These are phyloP conservation scores for Gloeostereum incarnatum DNA, from an alignment of 768 basidiomycete species.

Conservation along the genomic window DNA sequence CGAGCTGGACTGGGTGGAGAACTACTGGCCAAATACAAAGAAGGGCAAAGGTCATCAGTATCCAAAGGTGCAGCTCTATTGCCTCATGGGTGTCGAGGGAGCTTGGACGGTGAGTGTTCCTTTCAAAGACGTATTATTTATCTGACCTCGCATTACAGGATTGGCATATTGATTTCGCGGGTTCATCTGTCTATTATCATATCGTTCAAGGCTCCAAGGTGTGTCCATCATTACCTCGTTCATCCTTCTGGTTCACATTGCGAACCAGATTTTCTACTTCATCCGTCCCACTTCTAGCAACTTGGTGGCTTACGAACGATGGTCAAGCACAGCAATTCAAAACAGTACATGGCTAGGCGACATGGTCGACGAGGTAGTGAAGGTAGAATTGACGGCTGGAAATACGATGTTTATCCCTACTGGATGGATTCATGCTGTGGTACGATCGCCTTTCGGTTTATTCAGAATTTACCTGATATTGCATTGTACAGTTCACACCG, in stretches of 20 bases:
- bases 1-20: conserved; percentile 96
- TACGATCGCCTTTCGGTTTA: conserved; percentile 24
- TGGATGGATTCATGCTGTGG: conserved; percentile 98
- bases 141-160: too few species aligned
- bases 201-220: conserved; percentile 83
- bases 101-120: conserved; percentile 82
- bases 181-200: conserved; percentile 96
- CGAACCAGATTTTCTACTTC: conserved; percentile 83
- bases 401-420: conserved; percentile 94
- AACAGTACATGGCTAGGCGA: conserved; percentile 88
- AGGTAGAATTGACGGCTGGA: conserved; percentile 65
- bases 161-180: conserved; percentile 98
- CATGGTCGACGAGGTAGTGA: conserved; percentile 84
- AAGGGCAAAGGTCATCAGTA: conserved; percentile 67
- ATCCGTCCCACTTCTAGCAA: conserved; percentile 84
- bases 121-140: conserved; percentile 1
- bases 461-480: conserved; percentile 2
- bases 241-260: conserved; percentile 3
- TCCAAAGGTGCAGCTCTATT: conserved; percentile 94
- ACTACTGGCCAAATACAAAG: conserved; percentile 80
- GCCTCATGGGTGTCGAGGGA: conserved; percentile 88
- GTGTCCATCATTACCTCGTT: conserved; percentile 7
- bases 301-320: conserved; percentile 82
- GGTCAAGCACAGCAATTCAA: conserved; percentile 91
- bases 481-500: conserved; percentile 68